phyloP scores from a whole-genome alignment of 2,329 filamentous ascomycete species.

The Beauveria scarabaeidicola region DNA sequence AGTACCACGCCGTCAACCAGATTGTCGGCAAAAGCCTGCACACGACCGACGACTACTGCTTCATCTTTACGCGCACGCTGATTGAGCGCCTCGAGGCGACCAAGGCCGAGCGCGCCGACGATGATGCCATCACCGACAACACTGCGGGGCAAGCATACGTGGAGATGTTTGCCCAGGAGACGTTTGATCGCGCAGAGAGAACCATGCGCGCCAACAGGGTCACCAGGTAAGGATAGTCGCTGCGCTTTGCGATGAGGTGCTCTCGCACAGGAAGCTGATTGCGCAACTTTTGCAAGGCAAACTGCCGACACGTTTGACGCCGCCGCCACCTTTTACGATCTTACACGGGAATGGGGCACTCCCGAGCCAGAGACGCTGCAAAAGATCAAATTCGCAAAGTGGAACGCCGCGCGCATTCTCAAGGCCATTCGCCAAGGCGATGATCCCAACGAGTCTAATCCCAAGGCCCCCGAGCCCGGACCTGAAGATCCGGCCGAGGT shows the following conservation, averaged over 20 bases:
- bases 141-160: slow-evolving; percentile 82
- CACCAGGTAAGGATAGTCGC: slow-evolving; percentile 48
- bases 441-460: slow-evolving; percentile 89
- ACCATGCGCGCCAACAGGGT: slow-evolving; percentile 76
- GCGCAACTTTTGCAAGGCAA: slow-evolving; percentile 45
- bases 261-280: not conserved
- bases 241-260: not conserved
- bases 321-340: slow-evolving; percentile 82
- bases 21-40: slow-evolving; percentile 78
- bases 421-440: slow-evolving; percentile 85
- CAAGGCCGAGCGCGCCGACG: slow-evolving; percentile 55
- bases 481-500: slow-evolving; percentile 19
- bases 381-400: slow-evolving; percentile 96
- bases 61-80: slow-evolving; percentile 69
- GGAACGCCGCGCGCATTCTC: slow-evolving; percentile 82
- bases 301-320: slow-evolving; percentile 93
- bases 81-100: slow-evolving; percentile 80
- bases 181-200: slow-evolving; percentile 75
- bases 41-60: slow-evolving; percentile 65
- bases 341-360: slow-evolving; percentile 74
- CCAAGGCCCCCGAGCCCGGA: slow-evolving; percentile 45
- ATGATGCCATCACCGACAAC: slow-evolving; percentile 82
- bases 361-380: slow-evolving; percentile 66
- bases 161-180: slow-evolving; percentile 86
- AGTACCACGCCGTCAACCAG: slow-evolving; percentile 89